These are phyloP conservation scores for Paramyrothecium roridum DNA, from an alignment of 2,329 filamentous ascomycete genomes.

Conservation along the genomic window DNA sequence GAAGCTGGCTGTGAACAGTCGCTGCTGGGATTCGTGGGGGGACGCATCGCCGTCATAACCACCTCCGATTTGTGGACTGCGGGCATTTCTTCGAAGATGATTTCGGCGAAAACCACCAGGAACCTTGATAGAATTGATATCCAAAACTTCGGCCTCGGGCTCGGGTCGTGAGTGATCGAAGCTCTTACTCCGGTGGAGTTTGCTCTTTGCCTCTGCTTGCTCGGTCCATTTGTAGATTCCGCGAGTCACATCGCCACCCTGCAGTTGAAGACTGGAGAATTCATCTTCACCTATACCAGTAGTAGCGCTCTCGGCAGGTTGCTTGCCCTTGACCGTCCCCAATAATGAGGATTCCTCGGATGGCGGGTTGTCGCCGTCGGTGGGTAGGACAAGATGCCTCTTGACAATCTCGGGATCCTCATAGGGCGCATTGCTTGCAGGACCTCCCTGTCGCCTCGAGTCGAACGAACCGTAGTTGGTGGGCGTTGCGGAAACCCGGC, in stretches of 20 bases:
- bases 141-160: slow-evolving; percentile 74
- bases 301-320: slow-evolving; percentile 35
- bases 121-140: slow-evolving; percentile 88
- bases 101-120: slow-evolving; percentile 93
- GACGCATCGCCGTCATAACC: slow-evolving; percentile 29
- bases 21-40: slow-evolving; percentile 30
- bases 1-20: slow-evolving; percentile 85
- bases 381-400: slow-evolving; percentile 77
- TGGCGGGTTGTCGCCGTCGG: slow-evolving; percentile 39
- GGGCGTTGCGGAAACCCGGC: slow-evolving; percentile 45
- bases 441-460: slow-evolving; percentile 54
- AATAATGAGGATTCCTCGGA: slow-evolving; percentile 43
- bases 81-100: slow-evolving; percentile 74
- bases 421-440: slow-evolving; percentile 52
- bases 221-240: slow-evolving; percentile 97
- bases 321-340: slow-evolving; percentile 52
- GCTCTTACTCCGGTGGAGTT: slow-evolving; percentile 78
- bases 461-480: slow-evolving; percentile 88
- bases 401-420: slow-evolving; percentile 92
- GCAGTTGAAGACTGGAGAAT: slow-evolving; percentile 89
- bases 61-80: slow-evolving; percentile 47
- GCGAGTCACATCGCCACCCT: slow-evolving; percentile 91
- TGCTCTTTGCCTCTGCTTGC: slow-evolving; percentile 70
- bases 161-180: slow-evolving; percentile 76
- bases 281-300: slow-evolving; percentile 63